Percentiles rank a stretch among this genome's conserved stretches.
These are phyloP conservation scores for Chaetomiaceae sp. DNA, from an alignment of 2,329 filamentous ascomycete genomes.

Conservation along the genomic window DNA sequence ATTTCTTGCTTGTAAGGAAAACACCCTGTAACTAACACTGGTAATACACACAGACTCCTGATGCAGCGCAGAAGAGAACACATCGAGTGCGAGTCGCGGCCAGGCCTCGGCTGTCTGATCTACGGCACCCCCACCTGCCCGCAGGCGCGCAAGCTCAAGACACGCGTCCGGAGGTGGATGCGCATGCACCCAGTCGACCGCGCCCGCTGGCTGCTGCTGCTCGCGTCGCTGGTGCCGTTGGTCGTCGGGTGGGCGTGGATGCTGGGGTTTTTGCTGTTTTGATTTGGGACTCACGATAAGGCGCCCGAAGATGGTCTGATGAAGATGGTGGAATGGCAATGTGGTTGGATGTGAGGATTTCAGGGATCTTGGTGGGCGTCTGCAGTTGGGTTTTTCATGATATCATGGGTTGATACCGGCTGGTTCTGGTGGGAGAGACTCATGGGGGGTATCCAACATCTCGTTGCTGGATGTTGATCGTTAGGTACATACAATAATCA, in stretches of 20 bases:
- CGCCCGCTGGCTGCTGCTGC: conserved; percentile 35
- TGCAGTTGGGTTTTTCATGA: no score
- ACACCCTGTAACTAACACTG: not conserved
- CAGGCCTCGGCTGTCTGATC: conserved; percentile 52
- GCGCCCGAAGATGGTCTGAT: no score
- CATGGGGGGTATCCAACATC: no score
- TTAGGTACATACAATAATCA: no score
- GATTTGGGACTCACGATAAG: not conserved
- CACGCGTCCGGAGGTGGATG: conserved; percentile 43
- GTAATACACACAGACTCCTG: conserved; percentile 39
- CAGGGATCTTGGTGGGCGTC: no score
- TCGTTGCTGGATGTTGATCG: no score
- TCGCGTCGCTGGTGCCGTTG: conserved; percentile 12
- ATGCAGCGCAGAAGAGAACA: conserved; percentile 58
- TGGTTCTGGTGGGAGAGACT: no score
- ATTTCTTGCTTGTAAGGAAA: no score
- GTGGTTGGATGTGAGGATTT: no score
- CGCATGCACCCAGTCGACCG: conserved; percentile 35
- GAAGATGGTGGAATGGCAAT: no score
- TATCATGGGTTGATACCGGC: no score
- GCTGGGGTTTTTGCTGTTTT: conserved; percentile 4
- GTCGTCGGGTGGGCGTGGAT: conserved; percentile 13
- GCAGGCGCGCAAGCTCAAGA: conserved; percentile 41
- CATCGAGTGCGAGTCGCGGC: conserved; percentile 54
- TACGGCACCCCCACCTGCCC: conserved; percentile 45